These are phyloP conservation scores for Euryodendron excelsum DNA, from an alignment of 148 eudicot species.

Conservation along the genomic window DNA sequence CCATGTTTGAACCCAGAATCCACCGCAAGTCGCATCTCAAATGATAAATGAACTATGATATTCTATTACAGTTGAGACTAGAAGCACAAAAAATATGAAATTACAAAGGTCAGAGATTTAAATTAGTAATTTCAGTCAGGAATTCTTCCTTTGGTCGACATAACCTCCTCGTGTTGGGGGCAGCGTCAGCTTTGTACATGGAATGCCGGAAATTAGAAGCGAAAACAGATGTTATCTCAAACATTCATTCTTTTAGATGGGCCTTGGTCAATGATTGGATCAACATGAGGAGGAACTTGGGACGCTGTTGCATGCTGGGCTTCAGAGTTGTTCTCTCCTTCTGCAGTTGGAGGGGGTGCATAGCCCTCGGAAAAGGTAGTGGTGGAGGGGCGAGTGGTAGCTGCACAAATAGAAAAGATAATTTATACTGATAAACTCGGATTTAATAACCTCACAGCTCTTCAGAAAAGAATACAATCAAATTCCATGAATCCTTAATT, in stretches of 20 bases:
- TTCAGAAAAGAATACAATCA: background rate
- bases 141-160: background rate
- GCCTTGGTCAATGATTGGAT: constrained; percentile 95
- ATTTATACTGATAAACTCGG: background rate
- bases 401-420: constrained; percentile 36
- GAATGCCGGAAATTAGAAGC: background rate
- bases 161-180: no score
- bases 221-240: background rate
- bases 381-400: constrained; percentile 85
- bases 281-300: constrained; percentile 56
- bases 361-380: constrained; percentile 95
- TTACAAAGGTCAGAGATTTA: background rate
- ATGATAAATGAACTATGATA: background rate
- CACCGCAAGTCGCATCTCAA: background rate
- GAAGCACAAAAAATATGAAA: background rate
- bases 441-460: background rate
- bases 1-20: no score
- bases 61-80: no score
- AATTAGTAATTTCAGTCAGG: background rate
- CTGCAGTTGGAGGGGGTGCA: constrained; percentile 56
- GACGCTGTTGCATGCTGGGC: constrained; percentile 52
- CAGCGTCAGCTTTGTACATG: background rate
- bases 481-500: background rate
- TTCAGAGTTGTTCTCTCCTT: constrained; percentile 59
- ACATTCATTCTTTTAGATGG: constrained; percentile 82